Conservation (phyloP, 768 basidiomycete genomes). For the Mycena haematopus region DNA sequence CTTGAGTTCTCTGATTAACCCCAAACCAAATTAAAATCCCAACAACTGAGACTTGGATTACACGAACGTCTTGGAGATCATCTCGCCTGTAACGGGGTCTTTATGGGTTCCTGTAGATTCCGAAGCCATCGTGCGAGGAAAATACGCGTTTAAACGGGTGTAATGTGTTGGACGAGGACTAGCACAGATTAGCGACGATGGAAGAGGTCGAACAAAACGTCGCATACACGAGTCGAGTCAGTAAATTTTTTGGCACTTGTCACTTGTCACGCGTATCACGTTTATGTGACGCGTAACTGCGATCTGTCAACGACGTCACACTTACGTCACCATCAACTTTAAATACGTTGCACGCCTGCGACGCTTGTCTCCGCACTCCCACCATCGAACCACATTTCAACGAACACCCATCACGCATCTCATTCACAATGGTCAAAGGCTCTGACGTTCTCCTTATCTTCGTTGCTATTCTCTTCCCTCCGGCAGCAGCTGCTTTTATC, state of each 20-base stretch:
- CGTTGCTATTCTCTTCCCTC: constrained; percentile 40
- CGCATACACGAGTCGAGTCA: constrained; percentile 21
- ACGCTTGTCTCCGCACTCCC: constrained; percentile 10
- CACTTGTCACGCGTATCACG: too few relatives aligned
- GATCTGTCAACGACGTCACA: constrained; percentile 4
- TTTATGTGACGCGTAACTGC: not conserved
- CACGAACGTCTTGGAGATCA: constrained; percentile 94
- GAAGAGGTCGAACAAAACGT: constrained; percentile 14
- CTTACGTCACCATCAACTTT: not conserved
- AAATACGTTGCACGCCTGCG: not conserved
- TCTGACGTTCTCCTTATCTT: constrained; percentile 84
- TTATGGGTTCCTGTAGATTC: constrained; percentile 58
- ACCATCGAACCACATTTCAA: constrained; percentile 9
- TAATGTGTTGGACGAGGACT: constrained; percentile 4
- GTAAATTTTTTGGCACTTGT: too few relatives aligned
- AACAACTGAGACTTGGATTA: constrained; percentile 18
- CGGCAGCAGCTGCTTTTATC: constrained; percentile 59
- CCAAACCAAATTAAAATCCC: constrained; percentile 18
- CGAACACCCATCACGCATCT: not conserved
- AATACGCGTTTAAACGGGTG: constrained; percentile 24
- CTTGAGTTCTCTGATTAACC: constrained; percentile 84
- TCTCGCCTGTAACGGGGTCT: constrained; percentile 92
- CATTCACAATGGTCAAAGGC: constrained; percentile 54
- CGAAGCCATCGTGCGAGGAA: constrained; percentile 48
- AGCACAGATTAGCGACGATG: constrained; percentile 12